Evolutionary conservation across 2,329 filamentous ascomycete species (phyloP).

Genomic region (Hypomyces perniciosus): DNA sequence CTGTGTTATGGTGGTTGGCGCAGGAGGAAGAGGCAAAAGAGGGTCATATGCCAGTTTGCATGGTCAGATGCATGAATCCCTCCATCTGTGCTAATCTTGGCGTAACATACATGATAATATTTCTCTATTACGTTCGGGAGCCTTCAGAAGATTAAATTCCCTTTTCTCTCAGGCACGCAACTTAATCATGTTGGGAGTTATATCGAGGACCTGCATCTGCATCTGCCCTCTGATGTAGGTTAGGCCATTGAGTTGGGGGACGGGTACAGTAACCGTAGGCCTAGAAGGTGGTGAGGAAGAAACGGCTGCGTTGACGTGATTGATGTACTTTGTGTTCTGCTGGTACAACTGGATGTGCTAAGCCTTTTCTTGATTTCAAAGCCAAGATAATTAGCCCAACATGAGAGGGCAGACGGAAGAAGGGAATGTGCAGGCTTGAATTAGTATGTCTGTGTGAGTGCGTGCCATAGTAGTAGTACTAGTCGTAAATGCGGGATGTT

Average conservation of each 20-base stretch:
- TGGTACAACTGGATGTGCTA: neutral
- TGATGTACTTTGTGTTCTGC: too few species aligned
- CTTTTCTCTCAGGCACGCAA: neutral
- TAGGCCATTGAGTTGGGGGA: neutral
- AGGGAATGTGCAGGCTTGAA: neutral
- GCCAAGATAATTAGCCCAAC: neutral
- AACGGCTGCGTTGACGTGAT: too few species aligned
- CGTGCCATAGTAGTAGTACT: neutral
- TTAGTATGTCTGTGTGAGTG: neutral
- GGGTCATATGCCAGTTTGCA: too few species aligned
- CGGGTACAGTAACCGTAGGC: too few species aligned
- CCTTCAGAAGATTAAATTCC: neutral
- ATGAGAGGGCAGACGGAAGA: neutral
- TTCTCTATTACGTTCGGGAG: too few species aligned
- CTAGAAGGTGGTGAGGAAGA: too few species aligned
- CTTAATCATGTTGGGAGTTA: neutral
- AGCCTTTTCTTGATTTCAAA: neutral
- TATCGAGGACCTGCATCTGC: neutral
- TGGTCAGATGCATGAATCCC: too few species aligned
- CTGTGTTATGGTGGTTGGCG: too few species aligned
- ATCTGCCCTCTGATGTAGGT: neutral
- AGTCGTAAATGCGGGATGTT: neutral
- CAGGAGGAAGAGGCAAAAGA: too few species aligned
- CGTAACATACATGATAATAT: too few species aligned
- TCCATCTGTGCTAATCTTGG: too few species aligned